Percentiles rank a stretch among this genome's conserved stretches.
These are phyloP conservation scores for Debaryomyces tyrocola DNA, from an alignment of 805 yeast species.

Conservation along the genomic window DNA sequence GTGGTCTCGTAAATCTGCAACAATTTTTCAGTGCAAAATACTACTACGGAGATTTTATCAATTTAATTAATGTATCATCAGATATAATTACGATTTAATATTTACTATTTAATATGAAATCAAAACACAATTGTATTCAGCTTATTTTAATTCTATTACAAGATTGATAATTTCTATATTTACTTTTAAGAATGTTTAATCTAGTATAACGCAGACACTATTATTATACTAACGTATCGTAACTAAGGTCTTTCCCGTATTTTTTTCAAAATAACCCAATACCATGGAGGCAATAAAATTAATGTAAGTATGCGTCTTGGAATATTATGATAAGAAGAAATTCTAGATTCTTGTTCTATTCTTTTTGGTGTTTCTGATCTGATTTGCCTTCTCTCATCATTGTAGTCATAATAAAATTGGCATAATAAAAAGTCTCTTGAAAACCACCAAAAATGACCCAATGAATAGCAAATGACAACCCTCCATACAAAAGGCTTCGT, in stretches of 20 bases:
- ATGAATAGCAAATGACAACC: conserved; percentile 11
- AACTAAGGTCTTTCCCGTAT: conserved; percentile 5
- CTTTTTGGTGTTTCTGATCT: conserved; percentile 11
- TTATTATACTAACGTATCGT: no score
- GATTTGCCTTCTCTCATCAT: conserved; percentile 12
- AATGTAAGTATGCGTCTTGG: conserved; percentile 1
- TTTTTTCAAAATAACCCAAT: conserved; percentile 23
- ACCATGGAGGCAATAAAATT: conserved; percentile 35
- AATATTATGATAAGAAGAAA: conserved; percentile 10
- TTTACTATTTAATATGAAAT: no score
- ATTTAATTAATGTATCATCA: no score
- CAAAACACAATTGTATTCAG: no score
- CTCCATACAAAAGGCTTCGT: conserved; percentile 13
- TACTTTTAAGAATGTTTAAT: no score
- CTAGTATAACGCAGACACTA: no score
- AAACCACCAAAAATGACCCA: conserved; percentile 39
- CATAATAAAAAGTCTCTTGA: conserved; percentile 17
- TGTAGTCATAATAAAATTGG: conserved; percentile 15
- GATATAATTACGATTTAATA: no score
- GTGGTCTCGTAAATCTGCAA: no score
- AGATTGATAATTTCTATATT: no score
- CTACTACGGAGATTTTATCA: no score
- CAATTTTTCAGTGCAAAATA: no score
- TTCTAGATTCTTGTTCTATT: conserved; percentile 10
- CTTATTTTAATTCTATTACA: no score